These are phyloP conservation scores for Lichenothelia convexa DNA, from an alignment of 495 filamentous ascomycete genomes.

Conservation along the genomic window DNA sequence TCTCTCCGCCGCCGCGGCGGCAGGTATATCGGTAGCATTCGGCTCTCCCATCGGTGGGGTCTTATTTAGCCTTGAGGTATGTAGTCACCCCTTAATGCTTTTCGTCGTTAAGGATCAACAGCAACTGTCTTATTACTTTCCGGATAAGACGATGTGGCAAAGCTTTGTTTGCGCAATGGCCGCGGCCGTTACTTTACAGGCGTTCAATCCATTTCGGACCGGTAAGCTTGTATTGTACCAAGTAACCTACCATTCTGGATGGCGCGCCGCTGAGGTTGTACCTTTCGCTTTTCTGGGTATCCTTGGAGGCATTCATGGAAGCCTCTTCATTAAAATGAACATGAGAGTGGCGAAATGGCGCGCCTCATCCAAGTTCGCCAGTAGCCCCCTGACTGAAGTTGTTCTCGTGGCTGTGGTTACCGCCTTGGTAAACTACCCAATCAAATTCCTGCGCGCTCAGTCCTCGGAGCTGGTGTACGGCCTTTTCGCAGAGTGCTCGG, in stretches of 20 bases:
- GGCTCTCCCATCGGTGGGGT: conserved; percentile 94
- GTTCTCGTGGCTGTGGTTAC: conserved; percentile 54
- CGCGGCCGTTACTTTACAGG: conserved; percentile 81
- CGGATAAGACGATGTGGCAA: conserved; percentile 99
- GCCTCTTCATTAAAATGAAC: conserved; percentile 85
- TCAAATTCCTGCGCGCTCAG: conserved; percentile 78
- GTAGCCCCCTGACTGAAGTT: conserved; percentile 60
- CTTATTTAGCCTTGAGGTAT: conserved; percentile 78
- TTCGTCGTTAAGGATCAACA: conserved; percentile 11
- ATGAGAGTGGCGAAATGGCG: conserved; percentile 75
- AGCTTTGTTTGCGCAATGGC: conserved; percentile 98
- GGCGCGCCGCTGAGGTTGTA: conserved; percentile 89
- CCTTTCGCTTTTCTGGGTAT: conserved; percentile 80
- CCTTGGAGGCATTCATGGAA: conserved; percentile 80
- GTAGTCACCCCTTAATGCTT: conserved; percentile 1
- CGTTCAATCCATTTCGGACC: conserved; percentile 84
- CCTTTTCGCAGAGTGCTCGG: conserved; percentile 78
- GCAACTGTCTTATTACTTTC: conserved; percentile 96
- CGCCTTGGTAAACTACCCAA: conserved; percentile 82
- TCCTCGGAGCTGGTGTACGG: conserved; percentile 81
- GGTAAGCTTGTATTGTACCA: conserved; percentile 95
- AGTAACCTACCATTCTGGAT: conserved; percentile 78
- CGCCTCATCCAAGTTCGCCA: conserved; percentile 32
- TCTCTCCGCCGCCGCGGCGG: conserved; percentile 81
- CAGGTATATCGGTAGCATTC: conserved; percentile 93